Percentiles rank a stretch among this genome's conserved stretches.
Evolutionary conservation across 2,329 filamentous ascomycete genomes (phyloP).

Genomic region (Emmonsiellopsis sp.): DNA sequence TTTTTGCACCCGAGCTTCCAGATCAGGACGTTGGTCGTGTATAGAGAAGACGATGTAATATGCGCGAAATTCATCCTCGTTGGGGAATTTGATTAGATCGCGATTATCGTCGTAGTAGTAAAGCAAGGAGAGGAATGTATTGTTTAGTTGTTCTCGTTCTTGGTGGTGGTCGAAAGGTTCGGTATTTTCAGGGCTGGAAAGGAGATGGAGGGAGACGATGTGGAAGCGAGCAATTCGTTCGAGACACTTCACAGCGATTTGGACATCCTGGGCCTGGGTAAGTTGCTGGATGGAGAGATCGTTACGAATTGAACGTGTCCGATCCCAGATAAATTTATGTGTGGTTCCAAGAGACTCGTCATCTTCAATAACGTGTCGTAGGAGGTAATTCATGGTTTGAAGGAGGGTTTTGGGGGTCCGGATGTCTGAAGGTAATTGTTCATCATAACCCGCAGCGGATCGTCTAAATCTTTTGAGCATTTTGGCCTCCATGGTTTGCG

Average conservation of each 20-base stretch:
- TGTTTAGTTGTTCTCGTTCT: conserved; percentile 55
- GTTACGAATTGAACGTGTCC: conserved; percentile 54
- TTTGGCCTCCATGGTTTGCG: conserved; percentile 25
- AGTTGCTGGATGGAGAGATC: conserved; percentile 56
- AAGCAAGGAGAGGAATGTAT: conserved; percentile 51
- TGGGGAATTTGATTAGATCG: conserved; percentile 40
- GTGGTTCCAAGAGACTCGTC: conserved; percentile 41
- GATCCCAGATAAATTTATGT: conserved; percentile 57
- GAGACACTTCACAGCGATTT: conserved; percentile 49
- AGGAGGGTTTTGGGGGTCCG: conserved; percentile 45
- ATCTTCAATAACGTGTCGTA: conserved; percentile 43
- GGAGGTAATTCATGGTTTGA: conserved; percentile 38
- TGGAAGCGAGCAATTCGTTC: conserved; percentile 57
- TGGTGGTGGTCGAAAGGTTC: conserved; percentile 49
- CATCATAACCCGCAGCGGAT: conserved; percentile 53
- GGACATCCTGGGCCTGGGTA: conserved; percentile 46
- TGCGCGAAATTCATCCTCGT: conserved; percentile 55
- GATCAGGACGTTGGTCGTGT: conserved; percentile 41
- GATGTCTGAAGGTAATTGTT: conserved; percentile 55
- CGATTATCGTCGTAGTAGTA: conserved; percentile 51
- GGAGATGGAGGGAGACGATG: conserved; percentile 51
- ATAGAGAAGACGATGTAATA: conserved; percentile 52
- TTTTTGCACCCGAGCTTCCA: conserved; percentile 49
- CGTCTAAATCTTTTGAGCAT: conserved; percentile 58
- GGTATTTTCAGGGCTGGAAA: conserved; percentile 42